Percentiles rank a stretch among this genome's conserved stretches.
These are phyloP conservation scores for Nannochloropsis granulata DNA, from an alignment of 108 stramenopile species.

Conservation along the genomic window DNA sequence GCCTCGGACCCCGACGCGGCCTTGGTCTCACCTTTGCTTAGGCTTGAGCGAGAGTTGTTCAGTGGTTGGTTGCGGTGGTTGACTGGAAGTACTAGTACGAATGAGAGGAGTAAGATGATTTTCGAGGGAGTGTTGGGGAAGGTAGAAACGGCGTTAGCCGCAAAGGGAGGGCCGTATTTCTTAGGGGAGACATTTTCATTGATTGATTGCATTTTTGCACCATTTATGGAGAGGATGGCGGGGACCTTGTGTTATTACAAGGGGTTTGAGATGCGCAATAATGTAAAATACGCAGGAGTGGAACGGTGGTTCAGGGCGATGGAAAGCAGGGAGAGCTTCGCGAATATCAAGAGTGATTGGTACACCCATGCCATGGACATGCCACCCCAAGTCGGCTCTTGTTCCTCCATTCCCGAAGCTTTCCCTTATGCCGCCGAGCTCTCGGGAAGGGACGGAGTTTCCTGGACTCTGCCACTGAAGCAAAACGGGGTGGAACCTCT, in stretches of 20 bases:
- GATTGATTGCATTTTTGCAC: constrained; percentile 58
- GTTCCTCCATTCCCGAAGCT: constrained; percentile 23
- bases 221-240: constrained; percentile 72
- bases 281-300: constrained; percentile 2
- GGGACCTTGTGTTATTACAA: constrained; percentile 73
- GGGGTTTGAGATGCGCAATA: constrained; percentile 62
- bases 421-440: constrained; percentile 11
- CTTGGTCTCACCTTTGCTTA: background rate
- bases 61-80: constrained; percentile 78
- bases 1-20: background rate
- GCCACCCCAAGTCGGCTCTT: constrained; percentile 84
- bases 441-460: constrained; percentile 24
- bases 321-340: background rate
- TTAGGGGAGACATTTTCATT: constrained; percentile 43
- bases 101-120: background rate
- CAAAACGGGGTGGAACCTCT: constrained; percentile 55
- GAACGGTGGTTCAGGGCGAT: constrained; percentile 1
- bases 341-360: background rate
- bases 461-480: constrained; percentile 20
- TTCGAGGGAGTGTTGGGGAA: constrained; percentile 46
- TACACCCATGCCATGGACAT: constrained; percentile 33
- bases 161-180: constrained; percentile 57
- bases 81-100: background rate
- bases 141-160: constrained; percentile 50
- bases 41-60: constrained; percentile 65